phyloP scores from a whole-genome alignment of 495 filamentous ascomycete genomes.

The Tirmania nivea region DNA sequence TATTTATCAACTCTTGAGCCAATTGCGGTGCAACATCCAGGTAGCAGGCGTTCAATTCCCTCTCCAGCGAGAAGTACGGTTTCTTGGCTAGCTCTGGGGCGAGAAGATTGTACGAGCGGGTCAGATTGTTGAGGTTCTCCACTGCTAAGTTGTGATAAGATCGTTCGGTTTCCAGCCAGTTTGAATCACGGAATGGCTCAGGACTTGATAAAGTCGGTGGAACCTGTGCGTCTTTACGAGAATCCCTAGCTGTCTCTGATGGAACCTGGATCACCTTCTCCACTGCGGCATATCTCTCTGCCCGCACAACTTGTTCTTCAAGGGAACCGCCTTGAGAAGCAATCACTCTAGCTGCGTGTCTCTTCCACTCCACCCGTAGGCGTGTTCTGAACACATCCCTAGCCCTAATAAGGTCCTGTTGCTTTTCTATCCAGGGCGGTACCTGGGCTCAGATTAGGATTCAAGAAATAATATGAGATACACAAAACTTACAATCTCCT shows the following conservation, averaged over 20 bases:
- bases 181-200: slow-evolving; percentile 36
- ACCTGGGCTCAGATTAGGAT: background rate
- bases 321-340: slow-evolving; percentile 57
- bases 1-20: slow-evolving; percentile 44
- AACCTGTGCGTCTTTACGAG: too few relatives aligned
- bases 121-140: slow-evolving; percentile 52
- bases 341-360: slow-evolving; percentile 64
- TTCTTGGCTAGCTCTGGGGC: slow-evolving; percentile 83
- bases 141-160: slow-evolving; percentile 64
- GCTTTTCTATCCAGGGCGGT: slow-evolving; percentile 87
- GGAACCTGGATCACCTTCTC: slow-evolving; percentile 29
- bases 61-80: slow-evolving; percentile 66
- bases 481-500: slow-evolving; percentile 38
- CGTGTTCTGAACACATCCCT: slow-evolving; percentile 47
- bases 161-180: slow-evolving; percentile 47
- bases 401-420: slow-evolving; percentile 64
- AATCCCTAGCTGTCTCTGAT: slow-evolving; percentile 21
- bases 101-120: slow-evolving; percentile 85
- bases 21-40: slow-evolving; percentile 65
- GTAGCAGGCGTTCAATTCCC: slow-evolving; percentile 62
- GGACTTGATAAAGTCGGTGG: background rate
- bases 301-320: slow-evolving; percentile 51
- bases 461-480: too few relatives aligned
- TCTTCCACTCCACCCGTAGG: slow-evolving; percentile 63
- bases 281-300: slow-evolving; percentile 49